Base-by-base conservation (phyloP, 2,329 filamentous ascomycete genomes). In the Rhynchosporium secalis region DNA sequence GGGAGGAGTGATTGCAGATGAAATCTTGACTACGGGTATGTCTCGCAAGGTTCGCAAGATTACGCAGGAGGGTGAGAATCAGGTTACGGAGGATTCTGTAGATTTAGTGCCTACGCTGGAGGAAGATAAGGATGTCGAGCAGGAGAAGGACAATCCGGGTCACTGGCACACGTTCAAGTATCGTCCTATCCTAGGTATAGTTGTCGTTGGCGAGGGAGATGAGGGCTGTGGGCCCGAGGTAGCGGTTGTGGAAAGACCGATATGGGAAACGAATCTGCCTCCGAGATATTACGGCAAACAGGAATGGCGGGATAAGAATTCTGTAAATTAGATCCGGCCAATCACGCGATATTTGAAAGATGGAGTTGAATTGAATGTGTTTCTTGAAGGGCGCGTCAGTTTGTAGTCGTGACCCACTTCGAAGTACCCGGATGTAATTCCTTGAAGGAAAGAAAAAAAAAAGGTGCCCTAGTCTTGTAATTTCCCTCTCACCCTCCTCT, bases 161-260 rank as follows among this genome's bases (percentile, higher is more conserved):
- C 41, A 60, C 28, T 98, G 92, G 91, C 86, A 88, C 73, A 96
- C 93, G 4, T 92, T 90, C 81, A 96, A 96, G 76, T 99, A 98
- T 77, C 84, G 93, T 62, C 91, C 93, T n/a, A 92, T 99, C 69
- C 80, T 99, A 65, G 95, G 93, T 59, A 77, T 87, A 43, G 81
- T 85, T 41, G 78, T 80, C 48, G 75, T 82, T 66, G 68, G 60
- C 60, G 68, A 48, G 65, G 70, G 26, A 65, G 69, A 62, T 6
- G 65, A 67, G 40, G 72, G 70, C 58, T 69, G 67, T 13, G 70
- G 68, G 64, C 77, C 90, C 4, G 95, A 99, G 76, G 90, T 97
- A 52, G 93, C 92, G 2, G 79, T 98, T 59, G 87, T 98, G n/a
- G 95, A 98, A 80, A 81, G 93, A 71, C 93, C 94, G 28, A 82